A percentile compares a stretch with the other conserved stretches of the same genome.
phyloP scores from a whole-genome alignment of 139 green algal species.

The Chlorella sp. region DNA sequence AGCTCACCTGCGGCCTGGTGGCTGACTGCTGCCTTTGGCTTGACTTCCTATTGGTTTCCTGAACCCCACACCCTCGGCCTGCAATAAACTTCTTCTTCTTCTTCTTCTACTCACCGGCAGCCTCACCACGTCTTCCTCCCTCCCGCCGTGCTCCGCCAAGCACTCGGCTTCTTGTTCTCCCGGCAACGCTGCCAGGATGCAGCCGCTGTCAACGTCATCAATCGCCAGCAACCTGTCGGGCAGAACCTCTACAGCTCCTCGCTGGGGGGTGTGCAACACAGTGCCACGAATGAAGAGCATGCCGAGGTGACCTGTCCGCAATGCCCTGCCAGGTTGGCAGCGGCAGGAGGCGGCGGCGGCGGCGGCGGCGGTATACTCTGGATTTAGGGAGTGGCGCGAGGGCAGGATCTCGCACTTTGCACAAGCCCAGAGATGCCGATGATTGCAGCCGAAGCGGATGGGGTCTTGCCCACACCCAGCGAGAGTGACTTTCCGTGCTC shows the following conservation, averaged over 20 bases:
- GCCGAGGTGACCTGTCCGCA: background rate
- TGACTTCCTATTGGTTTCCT: too few relatives aligned
- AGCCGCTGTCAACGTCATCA: background rate
- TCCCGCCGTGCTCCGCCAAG: background rate
- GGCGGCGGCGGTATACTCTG: background rate
- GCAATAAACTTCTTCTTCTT: background rate
- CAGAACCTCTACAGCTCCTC: background rate
- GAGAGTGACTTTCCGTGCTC: too few relatives aligned
- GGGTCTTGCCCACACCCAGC: too few relatives aligned
- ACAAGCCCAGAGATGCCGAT: too few relatives aligned
- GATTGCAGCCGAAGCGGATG: background rate
- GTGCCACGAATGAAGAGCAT: slow-evolving; percentile 1
- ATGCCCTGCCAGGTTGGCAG: background rate
- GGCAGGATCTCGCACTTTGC: too few relatives aligned
- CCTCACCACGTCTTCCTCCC: background rate
- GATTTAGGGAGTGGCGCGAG: too few relatives aligned
- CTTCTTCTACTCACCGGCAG: background rate
- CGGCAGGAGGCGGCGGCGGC: background rate
- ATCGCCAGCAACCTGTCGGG: background rate
- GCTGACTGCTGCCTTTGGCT: too few relatives aligned
- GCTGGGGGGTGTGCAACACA: background rate
- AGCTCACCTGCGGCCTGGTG: background rate
- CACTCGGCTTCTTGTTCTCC: background rate
- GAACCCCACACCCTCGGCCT: too few relatives aligned
- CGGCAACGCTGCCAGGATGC: background rate